Base-by-base conservation (phyloP, 768 basidiomycete species). In the Cystofilobasidium macerans region DNA sequence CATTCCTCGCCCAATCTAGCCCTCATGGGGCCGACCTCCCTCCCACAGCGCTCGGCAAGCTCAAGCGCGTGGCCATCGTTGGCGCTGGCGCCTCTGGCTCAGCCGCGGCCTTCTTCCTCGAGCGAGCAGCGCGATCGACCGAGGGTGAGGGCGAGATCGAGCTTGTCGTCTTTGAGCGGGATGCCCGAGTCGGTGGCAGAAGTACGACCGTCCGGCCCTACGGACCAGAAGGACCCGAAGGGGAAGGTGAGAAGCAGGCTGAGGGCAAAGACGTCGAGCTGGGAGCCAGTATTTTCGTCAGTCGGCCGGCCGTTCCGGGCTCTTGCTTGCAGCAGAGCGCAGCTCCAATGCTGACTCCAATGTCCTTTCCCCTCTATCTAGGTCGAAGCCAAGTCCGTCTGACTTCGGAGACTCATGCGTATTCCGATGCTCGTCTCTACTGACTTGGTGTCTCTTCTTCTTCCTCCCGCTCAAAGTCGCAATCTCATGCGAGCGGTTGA, bases 21-120 rank as follows among this genome's bases (percentile, higher is more conserved):
- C 9, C 38, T 40, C 9, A 8, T 9, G 8, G 9, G 8, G 38
- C 9, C 38, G 38, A 40, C 38, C 9, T n/a, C 20, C 36, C 51
- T 5, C 38, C 51, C 3, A 26, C 36, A 7, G 35, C 38, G 14
- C 45, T 54, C 43, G 28, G 32, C 26, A 8, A 12, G 18, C 26
- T 8, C 8, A 58, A 53, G 30, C 28, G 85, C 56, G 81, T 95
- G 70, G 92, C 91, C 11, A 84, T 95, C 72, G 83, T 95, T 62
- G 92, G 92, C 22, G 91, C 92, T 0, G 92, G 92, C 32, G 90
- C 92, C 18, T 89, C 80, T 13, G 92, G 92, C 12, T 83, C 83
- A 20, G 86, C 88, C 30, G 87, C 90, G 26, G 75, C 76, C 22
- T 76, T 72, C 69, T 77, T 75, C 63, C 58, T 89, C 84, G 2